A percentile compares a stretch with the other conserved stretches of the same genome.
phyloP scores from a whole-genome alignment of 2,329 filamentous ascomycete genomes.

The Fusarium torulosum region DNA sequence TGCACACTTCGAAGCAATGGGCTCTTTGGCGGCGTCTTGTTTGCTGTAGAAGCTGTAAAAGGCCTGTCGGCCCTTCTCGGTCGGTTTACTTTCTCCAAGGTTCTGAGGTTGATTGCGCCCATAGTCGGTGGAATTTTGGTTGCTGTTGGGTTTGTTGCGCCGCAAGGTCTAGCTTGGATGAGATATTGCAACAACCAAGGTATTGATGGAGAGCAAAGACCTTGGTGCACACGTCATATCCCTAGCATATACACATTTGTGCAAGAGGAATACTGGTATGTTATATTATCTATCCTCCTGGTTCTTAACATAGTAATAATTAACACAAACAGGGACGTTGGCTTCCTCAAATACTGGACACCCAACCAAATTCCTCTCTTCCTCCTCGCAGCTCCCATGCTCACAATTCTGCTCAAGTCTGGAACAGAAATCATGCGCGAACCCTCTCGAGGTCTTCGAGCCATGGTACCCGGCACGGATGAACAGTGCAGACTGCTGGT shows the following conservation, averaged over 20 bases:
- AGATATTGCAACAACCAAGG: constrained; percentile 69
- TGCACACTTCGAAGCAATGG: constrained; percentile 87
- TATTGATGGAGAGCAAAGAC: constrained; percentile 57
- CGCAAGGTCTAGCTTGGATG: constrained; percentile 80
- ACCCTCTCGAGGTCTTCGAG: constrained; percentile 29
- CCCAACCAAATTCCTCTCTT: constrained; percentile 88
- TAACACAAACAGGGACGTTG: constrained; percentile 76
- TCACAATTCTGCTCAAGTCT: constrained; percentile 73
- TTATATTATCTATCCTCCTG: constrained; percentile 46
- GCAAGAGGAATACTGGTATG: constrained; percentile 90
- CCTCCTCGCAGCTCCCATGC: constrained; percentile 81
- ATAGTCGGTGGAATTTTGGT: constrained; percentile 76
- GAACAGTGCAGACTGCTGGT: constrained; percentile 53
- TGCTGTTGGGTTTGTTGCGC: constrained; percentile 74
- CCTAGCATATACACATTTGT: constrained; percentile 95
- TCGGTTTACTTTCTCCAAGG: constrained; percentile 51
- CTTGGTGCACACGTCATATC: constrained; percentile 80
- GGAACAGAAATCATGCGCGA: constrained; percentile 57
- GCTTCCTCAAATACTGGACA: constrained; percentile 92
- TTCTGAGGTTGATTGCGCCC: constrained; percentile 69
- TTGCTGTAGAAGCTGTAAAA: constrained; percentile 72
- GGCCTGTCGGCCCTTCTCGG: constrained; percentile 46
- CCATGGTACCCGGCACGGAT: constrained; percentile 10
- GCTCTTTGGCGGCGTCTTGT: constrained; percentile 81
- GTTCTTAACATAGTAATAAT: constrained; percentile 15